Evolutionary conservation across 768 basidiomycete genomes (phyloP).

Genomic region (Pulveroboletus sp.): DNA sequence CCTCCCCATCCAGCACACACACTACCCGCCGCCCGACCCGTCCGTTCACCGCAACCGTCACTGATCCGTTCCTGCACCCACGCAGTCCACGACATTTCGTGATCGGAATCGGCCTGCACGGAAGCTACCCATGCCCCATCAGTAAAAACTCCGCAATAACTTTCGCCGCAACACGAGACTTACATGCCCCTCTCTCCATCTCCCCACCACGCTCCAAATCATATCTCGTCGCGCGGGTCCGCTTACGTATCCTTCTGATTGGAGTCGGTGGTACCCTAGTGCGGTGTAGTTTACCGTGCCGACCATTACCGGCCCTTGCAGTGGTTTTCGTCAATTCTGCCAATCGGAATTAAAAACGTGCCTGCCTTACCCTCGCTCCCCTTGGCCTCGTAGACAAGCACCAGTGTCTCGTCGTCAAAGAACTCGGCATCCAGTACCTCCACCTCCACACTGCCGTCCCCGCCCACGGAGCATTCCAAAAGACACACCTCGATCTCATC

Average conservation of each 20-base stretch:
- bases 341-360: slow-evolving; percentile 14
- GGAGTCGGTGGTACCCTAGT: slow-evolving; percentile 56
- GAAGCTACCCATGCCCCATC: slow-evolving; percentile 43
- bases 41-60: slow-evolving; percentile 72
- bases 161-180: slow-evolving; percentile 34
- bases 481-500: slow-evolving; percentile 44
- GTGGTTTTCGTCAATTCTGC: slow-evolving; percentile 32
- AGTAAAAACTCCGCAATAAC: slow-evolving; percentile 33
- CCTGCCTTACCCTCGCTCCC: slow-evolving; percentile 45
- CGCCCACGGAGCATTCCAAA: slow-evolving; percentile 47
- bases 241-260: slow-evolving; percentile 49
- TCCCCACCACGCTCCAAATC: slow-evolving; percentile 54
- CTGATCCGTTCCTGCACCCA: slow-evolving; percentile 49
- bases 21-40: slow-evolving; percentile 70
- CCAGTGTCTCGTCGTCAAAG: slow-evolving; percentile 71
- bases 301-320: slow-evolving; percentile 52
- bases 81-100: slow-evolving; percentile 54
- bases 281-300: slow-evolving; percentile 62
- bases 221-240: slow-evolving; percentile 60
- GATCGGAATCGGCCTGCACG: slow-evolving; percentile 48
- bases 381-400: slow-evolving; percentile 59
- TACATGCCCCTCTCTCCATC: slow-evolving; percentile 65
- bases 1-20: slow-evolving; percentile 66
- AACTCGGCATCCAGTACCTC: slow-evolving; percentile 69
- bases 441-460: slow-evolving; percentile 33